Conservation (phyloP, 306 rosid genomes). For the Quercus robur region DNA sequence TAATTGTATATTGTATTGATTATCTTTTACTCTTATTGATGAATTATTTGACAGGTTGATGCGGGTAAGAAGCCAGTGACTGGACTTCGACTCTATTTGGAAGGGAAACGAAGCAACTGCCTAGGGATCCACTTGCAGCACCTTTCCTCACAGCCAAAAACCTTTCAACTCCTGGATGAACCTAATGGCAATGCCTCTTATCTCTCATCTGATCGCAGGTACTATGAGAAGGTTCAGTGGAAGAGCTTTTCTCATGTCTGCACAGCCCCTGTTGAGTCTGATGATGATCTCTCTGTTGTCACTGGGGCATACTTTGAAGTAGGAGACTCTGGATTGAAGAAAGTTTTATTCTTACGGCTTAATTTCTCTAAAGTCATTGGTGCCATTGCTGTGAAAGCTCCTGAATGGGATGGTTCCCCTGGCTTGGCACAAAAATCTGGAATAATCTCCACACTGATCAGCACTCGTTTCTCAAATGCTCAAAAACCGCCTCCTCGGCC, state of each 20-base stretch:
- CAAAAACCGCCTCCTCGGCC: conserved; percentile 67
- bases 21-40: not conserved
- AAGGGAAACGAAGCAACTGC: conserved; percentile 78
- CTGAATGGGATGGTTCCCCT: conserved; percentile 76
- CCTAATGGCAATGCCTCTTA: conserved; percentile 23
- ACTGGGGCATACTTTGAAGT: conserved; percentile 80
- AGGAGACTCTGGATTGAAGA: conserved; percentile 62
- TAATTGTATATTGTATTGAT: not conserved
- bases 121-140: conserved; percentile 87
- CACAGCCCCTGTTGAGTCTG: conserved; percentile 75
- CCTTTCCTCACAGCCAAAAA: conserved; percentile 75
- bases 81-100: conserved; percentile 78
- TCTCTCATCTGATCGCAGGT: conserved; percentile 48
- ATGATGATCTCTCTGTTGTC: conserved; percentile 59
- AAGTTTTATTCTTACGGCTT: conserved; percentile 63
- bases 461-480: conserved; percentile 62
- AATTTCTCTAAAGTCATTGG: conserved; percentile 49
- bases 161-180: conserved; percentile 52
- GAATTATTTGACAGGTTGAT: conserved; percentile 53
- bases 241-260: conserved; percentile 87
- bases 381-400: conserved; percentile 27
- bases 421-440: conserved; percentile 79
- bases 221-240: conserved; percentile 87
- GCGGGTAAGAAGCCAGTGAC: conserved; percentile 81
- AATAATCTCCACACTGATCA: conserved; percentile 68